These are phyloP conservation scores for Cladosporium colombiae DNA, from an alignment of 2,329 filamentous ascomycete genomes.

Conservation along the genomic window DNA sequence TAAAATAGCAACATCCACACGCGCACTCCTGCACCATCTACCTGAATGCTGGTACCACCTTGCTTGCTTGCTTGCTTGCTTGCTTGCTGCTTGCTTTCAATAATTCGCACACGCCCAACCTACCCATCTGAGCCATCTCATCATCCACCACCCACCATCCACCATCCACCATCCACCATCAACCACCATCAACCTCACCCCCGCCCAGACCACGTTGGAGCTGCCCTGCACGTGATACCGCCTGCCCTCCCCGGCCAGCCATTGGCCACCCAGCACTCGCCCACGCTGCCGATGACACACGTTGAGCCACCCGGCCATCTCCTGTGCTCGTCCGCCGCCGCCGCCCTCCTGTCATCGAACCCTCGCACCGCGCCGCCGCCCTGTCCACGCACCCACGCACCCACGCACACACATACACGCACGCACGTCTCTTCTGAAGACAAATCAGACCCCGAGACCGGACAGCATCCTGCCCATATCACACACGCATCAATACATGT, in stretches of 20 bases:
- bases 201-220: conserved; percentile 2
- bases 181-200: neutral
- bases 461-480: neutral
- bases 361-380: neutral
- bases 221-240: neutral
- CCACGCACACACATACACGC: neutral
- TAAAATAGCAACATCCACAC: neutral
- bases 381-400: neutral
- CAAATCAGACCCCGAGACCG: neutral
- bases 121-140: neutral
- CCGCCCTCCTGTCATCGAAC: neutral
- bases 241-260: neutral
- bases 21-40: neutral
- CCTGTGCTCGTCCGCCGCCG: neutral
- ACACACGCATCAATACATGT: neutral
- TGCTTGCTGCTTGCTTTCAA: neutral
- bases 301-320: conserved; percentile 5
- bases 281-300: conserved; percentile 5
- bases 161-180: too few species aligned
- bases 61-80: neutral
- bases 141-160: too few species aligned
- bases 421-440: neutral
- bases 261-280: neutral
- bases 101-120: neutral
- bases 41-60: neutral